Conservation (phyloP, 208 protist genomes). For the Phytomonas sp. region DNA sequence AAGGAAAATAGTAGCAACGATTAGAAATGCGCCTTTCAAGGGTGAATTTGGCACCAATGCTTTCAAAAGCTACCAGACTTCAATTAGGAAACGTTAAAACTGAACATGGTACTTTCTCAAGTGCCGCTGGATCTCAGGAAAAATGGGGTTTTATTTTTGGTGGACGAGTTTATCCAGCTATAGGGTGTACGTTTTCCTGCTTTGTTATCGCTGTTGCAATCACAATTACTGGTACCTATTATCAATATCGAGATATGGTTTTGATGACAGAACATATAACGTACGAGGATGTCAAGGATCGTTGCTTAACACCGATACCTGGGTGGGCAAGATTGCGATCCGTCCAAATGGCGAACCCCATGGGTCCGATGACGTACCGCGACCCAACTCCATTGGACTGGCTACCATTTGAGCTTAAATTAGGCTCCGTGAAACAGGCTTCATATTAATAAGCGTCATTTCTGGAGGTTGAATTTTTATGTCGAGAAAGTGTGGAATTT, state of each 20-base stretch:
- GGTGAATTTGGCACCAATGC: conserved; percentile 39
- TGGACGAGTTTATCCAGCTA: conserved; percentile 47
- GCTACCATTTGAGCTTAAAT: conserved; percentile 86
- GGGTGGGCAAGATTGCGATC: conserved; percentile 69
- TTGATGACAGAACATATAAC: conserved; percentile 78
- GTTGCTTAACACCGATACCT: conserved; percentile 83
- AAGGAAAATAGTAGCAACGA: not conserved
- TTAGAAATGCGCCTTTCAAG: conserved; percentile 14
- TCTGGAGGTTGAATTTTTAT: conserved; percentile 9
- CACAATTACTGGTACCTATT: conserved; percentile 48
- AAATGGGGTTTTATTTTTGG: conserved; percentile 84
- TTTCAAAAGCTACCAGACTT: conserved; percentile 81
- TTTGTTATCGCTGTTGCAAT: conserved; percentile 28
- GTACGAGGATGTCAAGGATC: conserved; percentile 85
- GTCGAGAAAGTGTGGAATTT: not conserved
- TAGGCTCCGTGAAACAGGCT: conserved; percentile 84
- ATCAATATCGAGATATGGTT: conserved; percentile 82
- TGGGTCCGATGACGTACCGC: conserved; percentile 66
- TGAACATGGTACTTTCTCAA: conserved; percentile 73
- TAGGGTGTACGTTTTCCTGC: conserved; percentile 33
- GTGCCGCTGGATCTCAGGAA: conserved; percentile 74
- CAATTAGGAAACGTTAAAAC: conserved; percentile 87
- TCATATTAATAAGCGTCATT: conserved; percentile 51
- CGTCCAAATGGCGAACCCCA: conserved; percentile 46
- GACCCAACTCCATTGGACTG: conserved; percentile 86